Percentiles rank a stretch among this genome's conserved stretches.
phyloP scores from a whole-genome alignment of 106 monocot species.

The Agapanthus africanus region DNA sequence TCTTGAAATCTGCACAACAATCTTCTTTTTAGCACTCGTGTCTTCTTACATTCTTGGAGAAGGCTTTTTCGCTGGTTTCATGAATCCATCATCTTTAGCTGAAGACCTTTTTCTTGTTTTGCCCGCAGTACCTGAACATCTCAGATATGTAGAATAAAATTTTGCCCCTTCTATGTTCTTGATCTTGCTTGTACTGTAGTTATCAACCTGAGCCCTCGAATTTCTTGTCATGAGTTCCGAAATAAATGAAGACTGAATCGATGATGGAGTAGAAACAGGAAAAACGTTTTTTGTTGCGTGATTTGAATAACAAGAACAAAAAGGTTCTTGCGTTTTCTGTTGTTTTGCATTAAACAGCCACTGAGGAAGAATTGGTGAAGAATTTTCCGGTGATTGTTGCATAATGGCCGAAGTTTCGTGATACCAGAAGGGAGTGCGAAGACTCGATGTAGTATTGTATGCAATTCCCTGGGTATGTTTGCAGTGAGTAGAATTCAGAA shows the following conservation, averaged over 20 bases:
- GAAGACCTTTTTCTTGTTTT: constrained; percentile 29
- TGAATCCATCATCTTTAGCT: constrained; percentile 12
- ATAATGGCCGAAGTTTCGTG: no score
- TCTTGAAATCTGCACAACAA: background rate
- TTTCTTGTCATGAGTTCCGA: no score
- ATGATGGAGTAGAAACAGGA: no score
- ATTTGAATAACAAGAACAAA: constrained; percentile 13
- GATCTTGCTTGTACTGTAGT: constrained; percentile 9
- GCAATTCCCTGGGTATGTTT: constrained; percentile 24
- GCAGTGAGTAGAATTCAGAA: constrained; percentile 21
- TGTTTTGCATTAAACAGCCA: constrained; percentile 32
- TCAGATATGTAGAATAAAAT: constrained; percentile 13
- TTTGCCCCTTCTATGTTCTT: constrained; percentile 14
- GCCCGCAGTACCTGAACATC: constrained; percentile 1
- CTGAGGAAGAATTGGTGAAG: constrained; percentile 23
- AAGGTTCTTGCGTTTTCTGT: constrained; percentile 6
- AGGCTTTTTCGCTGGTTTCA: constrained; percentile 27
- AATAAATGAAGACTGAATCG: no score
- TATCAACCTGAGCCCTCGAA: constrained; percentile 1
- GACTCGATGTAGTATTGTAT: constrained; percentile 11
- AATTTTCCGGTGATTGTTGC: constrained; percentile 9
- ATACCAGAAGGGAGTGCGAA: constrained; percentile 17
- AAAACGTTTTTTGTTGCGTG: no score
- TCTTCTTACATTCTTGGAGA: constrained; percentile 14
- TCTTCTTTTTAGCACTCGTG: constrained; percentile 1